Evolutionary conservation across 352 stramenopile genomes (phyloP).

Genomic region (Phytophthora quininea): DNA sequence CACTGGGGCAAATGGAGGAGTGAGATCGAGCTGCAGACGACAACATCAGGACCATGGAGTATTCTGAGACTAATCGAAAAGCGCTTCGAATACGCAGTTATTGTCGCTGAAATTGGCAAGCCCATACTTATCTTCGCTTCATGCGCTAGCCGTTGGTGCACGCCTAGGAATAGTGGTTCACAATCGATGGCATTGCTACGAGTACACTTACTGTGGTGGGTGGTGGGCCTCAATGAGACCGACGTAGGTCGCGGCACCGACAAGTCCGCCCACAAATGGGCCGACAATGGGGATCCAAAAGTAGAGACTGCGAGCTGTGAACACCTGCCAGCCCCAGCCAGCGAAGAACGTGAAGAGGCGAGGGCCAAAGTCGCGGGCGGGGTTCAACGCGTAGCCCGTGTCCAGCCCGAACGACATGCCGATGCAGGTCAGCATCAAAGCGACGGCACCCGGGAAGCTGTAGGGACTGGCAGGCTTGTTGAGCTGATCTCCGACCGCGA

Average conservation of each 20-base stretch:
- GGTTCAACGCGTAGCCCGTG: slow-evolving; percentile 49
- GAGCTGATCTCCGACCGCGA: slow-evolving; percentile 44
- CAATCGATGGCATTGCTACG: too few species aligned
- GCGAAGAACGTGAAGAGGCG: slow-evolving; percentile 50
- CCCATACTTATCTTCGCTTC: not conserved
- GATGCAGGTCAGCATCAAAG: slow-evolving; percentile 38
- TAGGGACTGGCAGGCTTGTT: slow-evolving; percentile 47
- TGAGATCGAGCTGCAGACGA: not conserved
- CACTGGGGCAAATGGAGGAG: slow-evolving; percentile 26
- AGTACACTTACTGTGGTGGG: slow-evolving; percentile 26
- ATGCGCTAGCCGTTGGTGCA: not conserved
- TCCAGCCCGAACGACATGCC: slow-evolving; percentile 43
- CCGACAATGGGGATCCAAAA: slow-evolving; percentile 53
- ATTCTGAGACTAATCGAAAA: not conserved
- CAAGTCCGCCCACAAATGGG: slow-evolving; percentile 38
- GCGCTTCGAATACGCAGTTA: not conserved
- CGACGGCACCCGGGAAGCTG: slow-evolving; percentile 36
- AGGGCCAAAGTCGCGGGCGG: slow-evolving; percentile 50
- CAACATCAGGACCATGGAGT: not conserved
- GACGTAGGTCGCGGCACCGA: slow-evolving; percentile 40
- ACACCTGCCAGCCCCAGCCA: slow-evolving; percentile 50
- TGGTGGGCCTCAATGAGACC: slow-evolving; percentile 44
- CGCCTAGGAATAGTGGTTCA: not conserved
- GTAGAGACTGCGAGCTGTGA: slow-evolving; percentile 34
- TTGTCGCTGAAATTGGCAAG: not conserved